phyloP scores from a whole-genome alignment of 257 asterid species.

The Solanum paucissectum region DNA sequence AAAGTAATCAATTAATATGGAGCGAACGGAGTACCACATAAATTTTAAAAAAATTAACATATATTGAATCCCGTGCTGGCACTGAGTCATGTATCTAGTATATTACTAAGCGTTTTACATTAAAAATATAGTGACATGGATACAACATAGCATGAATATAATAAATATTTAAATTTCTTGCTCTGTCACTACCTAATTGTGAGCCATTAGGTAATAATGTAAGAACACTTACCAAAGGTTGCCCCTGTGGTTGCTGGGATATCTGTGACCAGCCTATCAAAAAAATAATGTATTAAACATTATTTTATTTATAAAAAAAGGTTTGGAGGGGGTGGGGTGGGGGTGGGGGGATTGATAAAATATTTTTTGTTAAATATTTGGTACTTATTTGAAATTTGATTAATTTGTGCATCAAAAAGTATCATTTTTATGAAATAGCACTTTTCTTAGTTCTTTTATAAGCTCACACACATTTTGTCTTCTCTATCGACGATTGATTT shows the following conservation, averaged over 20 bases:
- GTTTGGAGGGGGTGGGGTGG: too few relatives aligned
- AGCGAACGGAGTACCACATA: too few relatives aligned
- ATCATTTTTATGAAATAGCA: too few relatives aligned
- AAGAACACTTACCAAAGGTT: slow-evolving; percentile 32
- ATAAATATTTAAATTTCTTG: neutral
- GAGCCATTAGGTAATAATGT: neutral
- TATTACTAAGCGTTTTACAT: too few relatives aligned
- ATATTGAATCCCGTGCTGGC: too few relatives aligned
- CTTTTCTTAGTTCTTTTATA: too few relatives aligned
- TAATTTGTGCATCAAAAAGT: too few relatives aligned
- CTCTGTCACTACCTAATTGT: neutral
- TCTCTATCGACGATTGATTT: neutral
- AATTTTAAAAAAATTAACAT: too few relatives aligned
- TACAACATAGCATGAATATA: neutral
- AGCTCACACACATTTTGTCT: neutral
- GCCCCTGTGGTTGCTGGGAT: slow-evolving; percentile 70
- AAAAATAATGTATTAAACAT: neutral
- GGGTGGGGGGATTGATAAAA: neutral
- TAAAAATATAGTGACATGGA: too few relatives aligned
- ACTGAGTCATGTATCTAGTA: too few relatives aligned
- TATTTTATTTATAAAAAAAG: neutral
- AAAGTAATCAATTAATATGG: too few relatives aligned
- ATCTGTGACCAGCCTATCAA: slow-evolving; percentile 67
- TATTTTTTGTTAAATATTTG: neutral
- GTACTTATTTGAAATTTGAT: neutral